Conservation (phyloP, 495 filamentous ascomycete genomes). For the Glarea lozoyensis region DNA sequence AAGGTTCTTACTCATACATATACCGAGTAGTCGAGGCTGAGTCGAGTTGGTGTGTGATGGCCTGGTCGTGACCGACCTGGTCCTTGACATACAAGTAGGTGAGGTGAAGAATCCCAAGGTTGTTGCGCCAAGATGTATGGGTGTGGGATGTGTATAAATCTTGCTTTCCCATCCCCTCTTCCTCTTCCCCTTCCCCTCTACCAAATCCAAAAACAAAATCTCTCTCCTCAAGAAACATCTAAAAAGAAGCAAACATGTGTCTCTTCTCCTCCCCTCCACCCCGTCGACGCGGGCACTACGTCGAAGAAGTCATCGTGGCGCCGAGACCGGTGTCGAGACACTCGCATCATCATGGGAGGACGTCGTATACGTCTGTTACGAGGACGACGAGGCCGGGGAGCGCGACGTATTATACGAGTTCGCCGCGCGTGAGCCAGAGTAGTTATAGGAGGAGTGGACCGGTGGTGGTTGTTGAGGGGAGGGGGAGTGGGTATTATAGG, state of each 20-base stretch:
- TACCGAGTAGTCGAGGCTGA: too few relatives aligned
- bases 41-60: too few relatives aligned
- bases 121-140: too few relatives aligned
- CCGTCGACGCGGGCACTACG: constrained; percentile 4
- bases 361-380: constrained; percentile 16
- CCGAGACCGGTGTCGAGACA: constrained; percentile 15
- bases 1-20: too few relatives aligned
- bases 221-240: not conserved
- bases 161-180: too few relatives aligned
- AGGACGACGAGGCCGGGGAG: constrained; percentile 9
- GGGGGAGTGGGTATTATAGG: constrained; percentile 11
- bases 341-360: constrained; percentile 10
- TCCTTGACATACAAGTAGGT: too few relatives aligned
- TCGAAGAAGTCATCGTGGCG: constrained; percentile 16
- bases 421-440: constrained; percentile 18
- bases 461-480: constrained; percentile 13
- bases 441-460: constrained; percentile 16
- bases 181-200: too few relatives aligned
- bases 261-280: constrained; percentile 15
- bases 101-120: too few relatives aligned
- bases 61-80: too few relatives aligned
- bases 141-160: too few relatives aligned
- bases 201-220: not conserved
- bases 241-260: too few relatives aligned
- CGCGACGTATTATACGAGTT: not conserved